Percentiles rank a stretch among this genome's conserved stretches.
Conservation (phyloP, 1,284 basidiomycete species). For the Ganoderma sinense region DNA sequence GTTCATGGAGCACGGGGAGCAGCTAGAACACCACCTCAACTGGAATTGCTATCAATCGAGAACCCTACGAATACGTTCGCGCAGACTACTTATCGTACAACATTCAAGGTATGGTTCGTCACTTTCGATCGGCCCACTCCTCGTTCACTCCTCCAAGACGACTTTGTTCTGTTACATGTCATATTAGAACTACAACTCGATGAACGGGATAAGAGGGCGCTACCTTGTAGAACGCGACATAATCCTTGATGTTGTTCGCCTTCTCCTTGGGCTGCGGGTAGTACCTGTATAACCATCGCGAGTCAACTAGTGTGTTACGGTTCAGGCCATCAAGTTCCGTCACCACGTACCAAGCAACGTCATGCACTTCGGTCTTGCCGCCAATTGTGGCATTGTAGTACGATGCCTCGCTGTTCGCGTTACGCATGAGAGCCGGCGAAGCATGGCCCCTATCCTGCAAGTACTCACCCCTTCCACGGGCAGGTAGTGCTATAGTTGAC, state of each 20-base stretch:
- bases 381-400: conserved; percentile 64
- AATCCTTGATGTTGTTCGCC: conserved; percentile 62
- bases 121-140: background rate
- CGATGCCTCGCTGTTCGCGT: conserved; percentile 55
- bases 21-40: background rate
- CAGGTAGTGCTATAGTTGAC: conserved; percentile 54
- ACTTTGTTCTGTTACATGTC: conserved; percentile 34
- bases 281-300: conserved; percentile 51
- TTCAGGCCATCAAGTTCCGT: too few relatives aligned
- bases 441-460: background rate
- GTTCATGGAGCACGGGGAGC: background rate
- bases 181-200: background rate
- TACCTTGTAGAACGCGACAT: conserved; percentile 75
- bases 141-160: conserved; percentile 21
- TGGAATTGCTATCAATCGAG: background rate
- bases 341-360: conserved; percentile 65
- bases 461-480: conserved; percentile 69
- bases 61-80: background rate
- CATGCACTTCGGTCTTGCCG: conserved; percentile 53
- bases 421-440: background rate
- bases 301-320: background rate
- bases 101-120: background rate
- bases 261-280: conserved; percentile 61
- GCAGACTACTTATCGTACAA: background rate
- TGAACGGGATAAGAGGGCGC: background rate